phyloP scores from a whole-genome alignment of 78 protist species.

The Fonticula alba region DNA sequence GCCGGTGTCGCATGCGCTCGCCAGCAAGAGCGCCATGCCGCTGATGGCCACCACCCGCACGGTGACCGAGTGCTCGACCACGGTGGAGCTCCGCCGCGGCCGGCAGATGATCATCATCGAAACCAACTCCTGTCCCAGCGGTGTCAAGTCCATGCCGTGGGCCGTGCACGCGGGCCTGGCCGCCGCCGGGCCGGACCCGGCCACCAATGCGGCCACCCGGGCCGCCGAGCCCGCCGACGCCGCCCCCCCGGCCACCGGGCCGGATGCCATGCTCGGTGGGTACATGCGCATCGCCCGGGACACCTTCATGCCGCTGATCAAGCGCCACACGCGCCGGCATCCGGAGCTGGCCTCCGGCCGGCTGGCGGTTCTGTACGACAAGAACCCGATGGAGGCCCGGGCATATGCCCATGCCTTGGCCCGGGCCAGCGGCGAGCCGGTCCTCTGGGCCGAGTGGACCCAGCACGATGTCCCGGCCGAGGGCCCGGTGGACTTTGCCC shows the following conservation, averaged over 20 bases:
- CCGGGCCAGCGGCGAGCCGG: slow-evolving; percentile 9
- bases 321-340: neutral
- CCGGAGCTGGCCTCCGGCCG: slow-evolving; percentile 3
- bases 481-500: no score
- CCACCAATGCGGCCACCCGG: no score
- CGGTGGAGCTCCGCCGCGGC: no score
- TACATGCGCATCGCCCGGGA: slow-evolving; percentile 2
- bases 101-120: slow-evolving; percentile 34
- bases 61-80: no score
- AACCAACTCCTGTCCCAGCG: slow-evolving; percentile 47
- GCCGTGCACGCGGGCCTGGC: no score
- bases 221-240: no score
- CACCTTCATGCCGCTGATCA: slow-evolving; percentile 10
- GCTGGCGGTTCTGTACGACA: slow-evolving; percentile 45
- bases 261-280: slow-evolving; percentile 15
- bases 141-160: slow-evolving; percentile 33
- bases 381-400: slow-evolving; percentile 30
- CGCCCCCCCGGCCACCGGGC: no score
- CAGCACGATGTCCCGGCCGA: slow-evolving; percentile 3
- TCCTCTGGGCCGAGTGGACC: slow-evolving; percentile 18
- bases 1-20: no score
- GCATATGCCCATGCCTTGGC: slow-evolving; percentile 35
- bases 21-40: no score
- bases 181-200: neutral
- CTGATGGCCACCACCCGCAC: no score